Percentiles rank a stretch among this genome's conserved stretches.
phyloP scores from a whole-genome alignment of 352 stramenopile genomes.

The Globisporangium recalcitrans region DNA sequence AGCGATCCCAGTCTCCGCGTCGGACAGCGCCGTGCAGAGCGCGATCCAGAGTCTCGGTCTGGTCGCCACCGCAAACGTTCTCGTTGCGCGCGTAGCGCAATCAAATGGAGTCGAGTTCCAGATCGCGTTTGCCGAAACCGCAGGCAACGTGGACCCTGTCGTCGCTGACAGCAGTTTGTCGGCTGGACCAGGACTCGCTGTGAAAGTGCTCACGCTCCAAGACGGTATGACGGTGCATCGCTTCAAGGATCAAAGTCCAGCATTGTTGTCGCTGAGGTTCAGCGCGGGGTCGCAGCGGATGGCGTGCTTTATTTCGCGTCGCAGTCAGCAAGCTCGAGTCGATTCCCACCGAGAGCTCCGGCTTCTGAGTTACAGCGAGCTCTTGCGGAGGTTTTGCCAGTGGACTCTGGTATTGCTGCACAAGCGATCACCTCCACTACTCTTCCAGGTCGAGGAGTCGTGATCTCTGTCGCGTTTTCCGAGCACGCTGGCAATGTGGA shows the following conservation, averaged over 20 bases:
- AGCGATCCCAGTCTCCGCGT: not conserved
- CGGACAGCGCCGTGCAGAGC: not conserved
- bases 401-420: not conserved
- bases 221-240: constrained; percentile 7
- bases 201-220: not conserved
- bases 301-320: constrained; percentile 23
- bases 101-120: not conserved
- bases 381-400: constrained; percentile 12
- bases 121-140: not conserved
- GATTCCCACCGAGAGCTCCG: constrained; percentile 21
- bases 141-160: not conserved
- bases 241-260: constrained; percentile 24
- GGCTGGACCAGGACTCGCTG: not conserved
- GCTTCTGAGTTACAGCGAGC: constrained; percentile 15
- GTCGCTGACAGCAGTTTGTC: not conserved
- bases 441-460: constrained; percentile 19
- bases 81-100: not conserved
- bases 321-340: constrained; percentile 3
- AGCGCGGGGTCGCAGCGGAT: constrained; percentile 29
- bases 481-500: constrained; percentile 22
- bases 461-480: constrained; percentile 25
- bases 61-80: not conserved
- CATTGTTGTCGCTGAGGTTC: constrained; percentile 17
- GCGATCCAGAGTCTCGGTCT: not conserved
- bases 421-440: constrained; percentile 4